phyloP scores from a whole-genome alignment of 257 asterid species.

The Salvia hispanica region DNA sequence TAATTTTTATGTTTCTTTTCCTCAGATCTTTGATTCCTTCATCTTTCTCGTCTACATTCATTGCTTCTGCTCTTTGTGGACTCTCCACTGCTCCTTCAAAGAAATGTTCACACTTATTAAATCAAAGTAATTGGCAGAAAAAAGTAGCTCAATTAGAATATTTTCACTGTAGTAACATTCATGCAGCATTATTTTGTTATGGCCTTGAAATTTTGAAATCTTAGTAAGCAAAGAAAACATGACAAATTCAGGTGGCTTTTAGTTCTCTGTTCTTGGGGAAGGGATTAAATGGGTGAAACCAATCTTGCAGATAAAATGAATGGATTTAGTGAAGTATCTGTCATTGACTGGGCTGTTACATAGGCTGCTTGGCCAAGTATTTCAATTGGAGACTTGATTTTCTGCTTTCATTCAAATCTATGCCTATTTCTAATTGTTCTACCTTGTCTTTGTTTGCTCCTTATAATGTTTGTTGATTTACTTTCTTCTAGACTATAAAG shows the following conservation, averaged over 20 bases:
- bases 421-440: conserved; percentile 13
- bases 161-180: conserved; percentile 9
- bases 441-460: background rate
- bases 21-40: conserved; percentile 35
- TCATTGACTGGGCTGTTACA: too few species aligned
- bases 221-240: too few species aligned
- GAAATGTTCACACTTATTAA: conserved; percentile 14
- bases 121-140: conserved; percentile 8
- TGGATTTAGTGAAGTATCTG: too few species aligned
- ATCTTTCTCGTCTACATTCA: conserved; percentile 42
- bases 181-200: conserved; percentile 16
- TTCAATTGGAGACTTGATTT: background rate
- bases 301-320: too few species aligned
- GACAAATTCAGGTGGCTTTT: too few species aligned
- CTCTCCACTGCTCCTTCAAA: conserved; percentile 50
- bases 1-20: conserved; percentile 38
- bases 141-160: background rate
- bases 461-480: background rate
- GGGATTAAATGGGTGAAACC: too few species aligned
- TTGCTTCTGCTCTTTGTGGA: conserved; percentile 41
- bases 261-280: too few species aligned
- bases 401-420: conserved; percentile 8
- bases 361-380: too few species aligned
- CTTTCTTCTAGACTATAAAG: background rate
- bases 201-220: conserved; percentile 1